Evolutionary conservation across 768 basidiomycete species (phyloP), one percentile per base, ranked within the genome.

Genomic region (Amanita exitialis): DNA sequence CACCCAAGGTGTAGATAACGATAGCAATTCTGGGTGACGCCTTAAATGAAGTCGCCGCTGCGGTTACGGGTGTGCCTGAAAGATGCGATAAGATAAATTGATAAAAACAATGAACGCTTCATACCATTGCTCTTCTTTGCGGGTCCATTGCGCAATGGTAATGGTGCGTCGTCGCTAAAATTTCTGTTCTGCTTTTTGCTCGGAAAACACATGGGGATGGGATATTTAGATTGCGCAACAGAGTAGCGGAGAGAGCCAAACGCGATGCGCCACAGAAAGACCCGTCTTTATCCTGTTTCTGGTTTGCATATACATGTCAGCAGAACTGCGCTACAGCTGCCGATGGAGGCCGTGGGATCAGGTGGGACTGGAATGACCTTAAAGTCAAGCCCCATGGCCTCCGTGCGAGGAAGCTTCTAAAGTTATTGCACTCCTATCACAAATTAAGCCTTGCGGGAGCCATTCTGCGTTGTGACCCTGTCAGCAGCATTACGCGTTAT

Each of bases 1-100:
- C 83, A 62, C 83, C 86, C 70, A 86, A 64, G 16, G 82, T 66
- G 67, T 88, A 89, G 65, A 88, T 80, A 58, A 88, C 55, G 58
- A 88, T 84, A 49, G 83, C 83, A 56, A 86, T 65, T 56, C 64
- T 76, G 21, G 85, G 83, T 45, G 71, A 55, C 36, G 75, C 60
- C 73, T 75, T 77, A 25, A 49, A 41, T 47, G 43, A 53, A 28
- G 44, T 12, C 2, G 44, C 15, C 13, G 15, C 20, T 13, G 47
- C 28, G 7, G 16, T 12, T 23, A n/a, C 41, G n/a, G 37, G 30
- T 30, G 10, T 12, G 10, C 12, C 7, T n/a, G 23, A 7, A 32
- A 13, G 25, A 20, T 41, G 34, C 20, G 37, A 9, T 38, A 37
- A 25, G 27, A 42, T 20, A 36, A 27, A n/a, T 18, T 9, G 18